Base-by-base conservation (phyloP, 1,139 yeast species). In the Saccharomycopsis phalli region DNA sequence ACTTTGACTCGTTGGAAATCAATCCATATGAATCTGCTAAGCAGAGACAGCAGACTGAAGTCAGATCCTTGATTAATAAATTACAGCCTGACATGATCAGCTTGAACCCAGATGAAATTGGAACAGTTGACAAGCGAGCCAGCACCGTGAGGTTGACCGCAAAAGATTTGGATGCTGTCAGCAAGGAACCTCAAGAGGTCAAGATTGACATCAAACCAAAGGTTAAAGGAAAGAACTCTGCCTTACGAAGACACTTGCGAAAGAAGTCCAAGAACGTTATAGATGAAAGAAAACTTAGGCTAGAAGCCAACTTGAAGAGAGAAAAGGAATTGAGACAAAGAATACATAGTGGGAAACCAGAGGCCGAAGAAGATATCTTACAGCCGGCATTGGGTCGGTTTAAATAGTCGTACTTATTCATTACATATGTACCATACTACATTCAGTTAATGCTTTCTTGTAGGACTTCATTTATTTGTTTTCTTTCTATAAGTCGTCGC, bases 31-130 rank as follows among this genome's bases (percentile, higher is more conserved):
- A 86, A 62, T 74, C 93, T 18, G 79, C 87, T 37, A 81, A 84
- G 58, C 96, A 88, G 62, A 80, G 98, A 67, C 94, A 91, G 61
- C 94, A 91, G 64, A 72, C 74, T 43, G 98, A 93, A 66, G 95
- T 93, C 34, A 76, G 93, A 56, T 65, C 81, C 1, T 69, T 93
- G 57, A 63, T 93, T 59, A 84, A 91, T 63, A 93, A 93, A 63
- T 69, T 93, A 50, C 79, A 84, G 50, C 93, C 97, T 3, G 97
- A 88, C 57, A 80, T 95, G 63, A 91, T 93, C 49, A 69, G 94
- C 1, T 67, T 91, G 53, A 95, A 91, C 66, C 98, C 98, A 46
- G 74, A 71, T 54, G 75, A 73, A 41, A 81, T 93, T 52, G 99
- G 98, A 51, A 72, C 78, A 11, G 87, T 91, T 21, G 91, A 87